Conservation (phyloP, 1,139 yeast species). For the Taphrina sp. region DNA sequence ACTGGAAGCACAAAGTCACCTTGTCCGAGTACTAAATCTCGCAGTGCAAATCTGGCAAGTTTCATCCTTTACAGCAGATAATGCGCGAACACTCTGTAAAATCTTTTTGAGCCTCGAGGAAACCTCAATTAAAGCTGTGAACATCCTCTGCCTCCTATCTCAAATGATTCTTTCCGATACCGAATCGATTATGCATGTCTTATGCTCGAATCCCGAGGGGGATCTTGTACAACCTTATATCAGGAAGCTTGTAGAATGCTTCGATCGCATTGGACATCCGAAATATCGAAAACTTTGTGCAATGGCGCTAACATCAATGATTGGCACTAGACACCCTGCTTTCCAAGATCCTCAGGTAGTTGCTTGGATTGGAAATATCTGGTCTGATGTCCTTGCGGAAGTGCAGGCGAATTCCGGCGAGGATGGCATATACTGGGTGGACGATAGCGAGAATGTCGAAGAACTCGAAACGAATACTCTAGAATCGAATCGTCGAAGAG, state of each 20-base stretch:
- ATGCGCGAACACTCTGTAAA: neutral
- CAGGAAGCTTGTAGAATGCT: conserved; percentile 36
- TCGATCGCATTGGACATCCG: conserved; percentile 63
- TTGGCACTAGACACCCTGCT: conserved; percentile 34
- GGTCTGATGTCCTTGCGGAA: conserved; percentile 36
- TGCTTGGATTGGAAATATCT: conserved; percentile 29
- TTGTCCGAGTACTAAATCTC: conserved; percentile 8
- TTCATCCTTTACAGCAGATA: neutral
- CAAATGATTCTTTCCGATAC: conserved; percentile 8
- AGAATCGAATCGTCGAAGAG: conserved; percentile 24
- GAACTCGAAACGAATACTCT: conserved; percentile 17
- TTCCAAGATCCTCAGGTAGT: conserved; percentile 17
- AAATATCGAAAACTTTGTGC: conserved; percentile 62
- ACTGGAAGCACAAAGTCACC: conserved; percentile 34
- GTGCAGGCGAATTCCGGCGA: conserved; percentile 35
- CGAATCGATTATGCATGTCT: neutral
- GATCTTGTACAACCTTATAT: conserved; percentile 4
- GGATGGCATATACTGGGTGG: conserved; percentile 33
- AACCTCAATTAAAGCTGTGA: neutral
- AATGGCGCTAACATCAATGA: conserved; percentile 57
- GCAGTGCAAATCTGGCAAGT: conserved; percentile 3
- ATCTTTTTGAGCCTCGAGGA: neutral
- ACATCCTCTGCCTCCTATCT: conserved; percentile 9
- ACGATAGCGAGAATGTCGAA: conserved; percentile 14
- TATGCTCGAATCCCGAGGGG: neutral